A percentile compares a stretch with the other conserved stretches of the same genome.
These are phyloP conservation scores for Ceratonia siliqua DNA, from an alignment of 306 rosid genomes.

Conservation along the genomic window DNA sequence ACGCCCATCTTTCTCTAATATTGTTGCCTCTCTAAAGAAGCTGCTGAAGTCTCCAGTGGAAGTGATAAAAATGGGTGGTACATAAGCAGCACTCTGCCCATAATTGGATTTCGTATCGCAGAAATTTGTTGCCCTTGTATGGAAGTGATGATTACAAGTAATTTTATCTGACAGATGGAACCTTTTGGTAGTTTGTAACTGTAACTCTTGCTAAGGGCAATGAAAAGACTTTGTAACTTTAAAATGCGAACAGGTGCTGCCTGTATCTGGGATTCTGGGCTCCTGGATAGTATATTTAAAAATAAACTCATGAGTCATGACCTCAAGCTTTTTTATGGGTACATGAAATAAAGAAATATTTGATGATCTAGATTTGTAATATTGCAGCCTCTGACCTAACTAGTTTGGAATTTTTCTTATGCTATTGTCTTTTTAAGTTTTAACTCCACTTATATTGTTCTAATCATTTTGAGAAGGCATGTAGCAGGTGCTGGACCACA, in stretches of 20 bases:
- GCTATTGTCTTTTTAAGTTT: not conserved
- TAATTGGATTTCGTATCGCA: not conserved
- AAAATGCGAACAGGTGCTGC: not conserved
- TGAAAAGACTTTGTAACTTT: constrained; percentile 25
- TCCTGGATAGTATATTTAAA: not conserved
- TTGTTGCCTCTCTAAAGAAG: constrained; percentile 84
- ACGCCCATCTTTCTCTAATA: constrained; percentile 72
- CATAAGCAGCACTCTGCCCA: not conserved
- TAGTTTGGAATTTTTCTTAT: not conserved
- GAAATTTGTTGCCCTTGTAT: constrained; percentile 17
- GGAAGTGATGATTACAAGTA: constrained; percentile 33
- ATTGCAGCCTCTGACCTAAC: not conserved
- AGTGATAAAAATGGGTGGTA: constrained; percentile 55
- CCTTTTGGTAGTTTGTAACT: constrained; percentile 42
- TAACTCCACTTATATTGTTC: not conserved
- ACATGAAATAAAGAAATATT: not conserved
- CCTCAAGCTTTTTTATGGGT: not conserved
- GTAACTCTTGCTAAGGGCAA: constrained; percentile 35
- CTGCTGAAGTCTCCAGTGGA: constrained; percentile 76
- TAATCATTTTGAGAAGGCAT: too few relatives aligned
- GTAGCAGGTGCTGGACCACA: too few relatives aligned
- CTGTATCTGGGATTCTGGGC: constrained; percentile 13
- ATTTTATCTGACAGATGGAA: constrained; percentile 33
- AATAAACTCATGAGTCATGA: not conserved
- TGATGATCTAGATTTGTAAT: not conserved